These are phyloP conservation scores for Suillus paluster DNA, from an alignment of 768 basidiomycete genomes.

Conservation along the genomic window DNA sequence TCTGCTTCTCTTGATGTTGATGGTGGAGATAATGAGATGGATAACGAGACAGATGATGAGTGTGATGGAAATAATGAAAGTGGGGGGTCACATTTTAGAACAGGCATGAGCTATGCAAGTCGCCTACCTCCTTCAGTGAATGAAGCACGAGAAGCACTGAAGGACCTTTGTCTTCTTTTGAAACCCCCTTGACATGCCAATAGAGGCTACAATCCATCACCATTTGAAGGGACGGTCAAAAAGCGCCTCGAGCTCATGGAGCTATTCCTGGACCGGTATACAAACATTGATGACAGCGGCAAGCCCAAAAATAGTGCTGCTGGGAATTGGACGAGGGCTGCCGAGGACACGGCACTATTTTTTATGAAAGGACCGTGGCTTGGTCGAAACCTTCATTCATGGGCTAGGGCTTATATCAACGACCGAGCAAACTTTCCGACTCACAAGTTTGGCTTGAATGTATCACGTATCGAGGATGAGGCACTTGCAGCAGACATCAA, in stretches of 20 bases:
- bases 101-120: not conserved
- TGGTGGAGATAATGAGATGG: not conserved
- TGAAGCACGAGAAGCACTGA: conserved; percentile 1
- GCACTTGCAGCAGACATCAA: conserved; percentile 31
- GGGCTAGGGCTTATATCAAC: conserved; percentile 21
- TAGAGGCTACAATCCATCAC: conserved; percentile 2
- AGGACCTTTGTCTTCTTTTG: conserved; percentile 5
- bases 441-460: conserved; percentile 34
- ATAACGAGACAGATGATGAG: conserved; percentile 3
- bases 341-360: conserved; percentile 6
- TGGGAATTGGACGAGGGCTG: conserved; percentile 10
- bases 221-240: not conserved
- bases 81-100: not conserved
- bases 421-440: conserved; percentile 28
- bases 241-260: conserved; percentile 4
- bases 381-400: conserved; percentile 6
- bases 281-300: conserved; percentile 1
- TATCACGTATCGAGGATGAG: conserved; percentile 34
- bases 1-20: not conserved
- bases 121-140: conserved; percentile 7
- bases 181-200: conserved; percentile 2
- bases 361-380: conserved; percentile 14
- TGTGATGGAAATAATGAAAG: not conserved
- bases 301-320: conserved; percentile 7
- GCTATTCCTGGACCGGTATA: conserved; percentile 2